Evolutionary conservation across 495 filamentous ascomycete genomes (phyloP).

Genomic region (Penicillium diatomitis): DNA sequence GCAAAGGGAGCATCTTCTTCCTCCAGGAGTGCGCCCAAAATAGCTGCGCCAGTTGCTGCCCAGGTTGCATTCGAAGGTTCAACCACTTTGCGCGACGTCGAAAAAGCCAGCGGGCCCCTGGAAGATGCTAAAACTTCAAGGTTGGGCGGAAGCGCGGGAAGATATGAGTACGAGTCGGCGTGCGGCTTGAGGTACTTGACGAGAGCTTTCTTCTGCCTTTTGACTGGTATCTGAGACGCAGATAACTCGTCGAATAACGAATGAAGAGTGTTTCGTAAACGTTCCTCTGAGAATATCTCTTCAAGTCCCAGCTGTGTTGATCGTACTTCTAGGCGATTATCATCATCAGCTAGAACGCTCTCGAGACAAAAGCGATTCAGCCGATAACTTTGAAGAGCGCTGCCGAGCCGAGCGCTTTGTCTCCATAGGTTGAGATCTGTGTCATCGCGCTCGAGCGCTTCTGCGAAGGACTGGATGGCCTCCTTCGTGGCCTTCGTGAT

Average conservation of each 20-base stretch:
- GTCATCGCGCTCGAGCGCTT: slow-evolving; percentile 81
- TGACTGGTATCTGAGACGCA: slow-evolving; percentile 52
- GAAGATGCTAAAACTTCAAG: slow-evolving; percentile 23
- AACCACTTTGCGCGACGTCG: slow-evolving; percentile 23
- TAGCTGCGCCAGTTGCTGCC: slow-evolving; percentile 45
- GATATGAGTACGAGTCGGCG: slow-evolving; percentile 68
- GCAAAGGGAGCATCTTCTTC: slow-evolving; percentile 32
- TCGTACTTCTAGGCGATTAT: slow-evolving; percentile 57
- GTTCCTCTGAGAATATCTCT: slow-evolving; percentile 72
- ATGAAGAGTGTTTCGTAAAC: slow-evolving; percentile 57
- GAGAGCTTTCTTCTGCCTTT: slow-evolving; percentile 56
- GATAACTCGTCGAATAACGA: slow-evolving; percentile 66
- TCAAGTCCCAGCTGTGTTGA: slow-evolving; percentile 74
- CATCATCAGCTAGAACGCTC: slow-evolving; percentile 79
- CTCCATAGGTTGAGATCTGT: slow-evolving; percentile 94
- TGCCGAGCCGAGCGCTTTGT: slow-evolving; percentile 66
- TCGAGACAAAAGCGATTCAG: slow-evolving; percentile 83
- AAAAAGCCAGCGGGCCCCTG: slow-evolving; percentile 21
- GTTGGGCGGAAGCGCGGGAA: slow-evolving; percentile 44
- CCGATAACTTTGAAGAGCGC: slow-evolving; percentile 64
- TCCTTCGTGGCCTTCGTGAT: slow-evolving; percentile 17
- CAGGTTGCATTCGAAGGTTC: slow-evolving; percentile 35
- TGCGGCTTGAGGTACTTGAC: slow-evolving; percentile 53
- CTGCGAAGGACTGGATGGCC: slow-evolving; percentile 53
- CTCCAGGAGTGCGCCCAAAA: slow-evolving; percentile 41